Evolutionary conservation across 805 yeast genomes (phyloP).

Genomic region (Pichia deserticola): DNA sequence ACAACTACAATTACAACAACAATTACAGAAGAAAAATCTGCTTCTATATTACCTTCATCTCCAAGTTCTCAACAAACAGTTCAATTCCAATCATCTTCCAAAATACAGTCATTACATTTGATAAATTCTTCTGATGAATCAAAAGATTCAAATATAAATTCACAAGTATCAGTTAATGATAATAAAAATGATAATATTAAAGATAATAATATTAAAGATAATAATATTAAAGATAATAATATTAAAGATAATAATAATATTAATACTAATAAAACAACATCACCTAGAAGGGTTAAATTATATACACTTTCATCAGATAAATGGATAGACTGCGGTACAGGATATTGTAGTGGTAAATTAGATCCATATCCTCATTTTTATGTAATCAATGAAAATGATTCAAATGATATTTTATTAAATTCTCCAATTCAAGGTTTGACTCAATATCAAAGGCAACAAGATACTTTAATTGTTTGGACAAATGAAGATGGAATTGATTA

Average conservation of each 20-base stretch:
- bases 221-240: not conserved
- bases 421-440: constrained; percentile 65
- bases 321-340: constrained; percentile 93
- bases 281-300: constrained; percentile 83
- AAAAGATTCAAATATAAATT: too few relatives aligned
- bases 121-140: too few relatives aligned
- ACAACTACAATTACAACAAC: too few relatives aligned
- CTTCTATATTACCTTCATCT: too few relatives aligned
- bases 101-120: too few relatives aligned
- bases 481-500: constrained; percentile 64
- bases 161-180: too few relatives aligned
- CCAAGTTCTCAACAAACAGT: too few relatives aligned
- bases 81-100: too few relatives aligned
- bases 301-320: constrained; percentile 71
- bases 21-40: too few relatives aligned
- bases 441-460: constrained; percentile 91
- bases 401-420: constrained; percentile 50
- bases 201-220: not conserved
- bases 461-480: constrained; percentile 91
- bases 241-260: not conserved
- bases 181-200: not conserved
- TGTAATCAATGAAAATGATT: constrained; percentile 65
- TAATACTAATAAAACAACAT: constrained; percentile 10
- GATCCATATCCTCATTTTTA: constrained; percentile 49
- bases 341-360: constrained; percentile 73